Evolutionary conservation across 805 yeast genomes (phyloP).

Genomic region (Candida sphagnicola): DNA sequence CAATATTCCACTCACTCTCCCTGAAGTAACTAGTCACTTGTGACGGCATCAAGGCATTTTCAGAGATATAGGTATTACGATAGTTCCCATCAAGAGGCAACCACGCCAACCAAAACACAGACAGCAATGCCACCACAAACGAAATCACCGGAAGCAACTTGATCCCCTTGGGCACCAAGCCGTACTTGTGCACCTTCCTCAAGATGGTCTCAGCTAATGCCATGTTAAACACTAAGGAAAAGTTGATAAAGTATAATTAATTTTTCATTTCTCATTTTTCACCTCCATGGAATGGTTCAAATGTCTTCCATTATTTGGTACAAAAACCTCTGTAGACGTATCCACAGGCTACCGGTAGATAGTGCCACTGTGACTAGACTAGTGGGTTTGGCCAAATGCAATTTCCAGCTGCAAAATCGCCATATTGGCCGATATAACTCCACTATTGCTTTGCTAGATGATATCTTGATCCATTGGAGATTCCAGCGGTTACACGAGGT

Average conservation of each 20-base stretch:
- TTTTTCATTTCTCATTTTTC: conserved; percentile 2
- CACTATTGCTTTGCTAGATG: conserved; percentile 15
- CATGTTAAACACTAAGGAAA: conserved; percentile 18
- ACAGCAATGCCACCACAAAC: conserved; percentile 28
- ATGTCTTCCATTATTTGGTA: conserved; percentile 13
- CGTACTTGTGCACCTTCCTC: conserved; percentile 36
- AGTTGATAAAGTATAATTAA: not conserved
- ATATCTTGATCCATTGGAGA: conserved; percentile 25
- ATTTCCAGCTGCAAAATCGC: conserved; percentile 9
- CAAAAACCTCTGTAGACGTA: conserved; percentile 18
- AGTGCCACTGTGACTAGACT: conserved; percentile 6
- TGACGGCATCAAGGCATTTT: conserved; percentile 95
- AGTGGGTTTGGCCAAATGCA: conserved; percentile 9
- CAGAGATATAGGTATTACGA: conserved; percentile 83
- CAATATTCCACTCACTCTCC: conserved; percentile 90
- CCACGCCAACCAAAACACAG: conserved; percentile 44
- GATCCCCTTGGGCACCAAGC: conserved; percentile 34
- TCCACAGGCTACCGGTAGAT: conserved; percentile 30
- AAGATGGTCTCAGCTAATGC: conserved; percentile 42
- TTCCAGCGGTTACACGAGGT: conserved; percentile 19
- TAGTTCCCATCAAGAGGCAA: conserved; percentile 81
- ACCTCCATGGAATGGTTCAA: too few species aligned
- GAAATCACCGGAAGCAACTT: conserved; percentile 31
- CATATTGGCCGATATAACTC: not conserved
- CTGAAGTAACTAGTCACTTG: conserved; percentile 90